Percentiles rank a stretch among this genome's conserved stretches.
Evolutionary conservation across 768 basidiomycete species (phyloP).

Genomic region (Tricholoma terreum): DNA sequence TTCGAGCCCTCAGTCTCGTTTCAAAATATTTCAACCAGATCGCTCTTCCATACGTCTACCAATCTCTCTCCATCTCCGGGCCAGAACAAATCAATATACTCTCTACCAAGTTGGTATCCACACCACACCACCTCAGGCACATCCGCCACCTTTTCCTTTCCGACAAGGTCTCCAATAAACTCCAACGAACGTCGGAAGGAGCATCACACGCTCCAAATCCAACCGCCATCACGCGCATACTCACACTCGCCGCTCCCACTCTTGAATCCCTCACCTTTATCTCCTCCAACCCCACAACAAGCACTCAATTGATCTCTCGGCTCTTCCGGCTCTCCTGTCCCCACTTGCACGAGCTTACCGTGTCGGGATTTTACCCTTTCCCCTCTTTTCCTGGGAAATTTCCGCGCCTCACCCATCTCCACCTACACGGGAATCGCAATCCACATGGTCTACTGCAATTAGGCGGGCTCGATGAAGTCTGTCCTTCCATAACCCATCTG

Average conservation of each 20-base stretch:
- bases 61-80: constrained; percentile 34
- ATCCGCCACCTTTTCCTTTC: constrained; percentile 44
- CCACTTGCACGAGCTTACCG: constrained; percentile 35
- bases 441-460: constrained; percentile 44
- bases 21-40: constrained; percentile 40
- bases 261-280: constrained; percentile 41
- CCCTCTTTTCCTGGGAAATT: constrained; percentile 33
- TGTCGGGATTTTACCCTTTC: constrained; percentile 51
- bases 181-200: constrained; percentile 10
- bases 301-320: constrained; percentile 38
- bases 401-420: constrained; percentile 40
- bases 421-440: constrained; percentile 48
- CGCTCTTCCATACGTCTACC: constrained; percentile 37
- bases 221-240: constrained; percentile 28
- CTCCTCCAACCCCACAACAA: constrained; percentile 28
- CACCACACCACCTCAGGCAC: constrained; percentile 34
- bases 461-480: constrained; percentile 35
- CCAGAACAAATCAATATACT: constrained; percentile 24
- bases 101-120: constrained; percentile 26
- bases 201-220: constrained; percentile 6
- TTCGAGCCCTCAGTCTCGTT: constrained; percentile 34
- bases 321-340: constrained; percentile 44
- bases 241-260: constrained; percentile 37
- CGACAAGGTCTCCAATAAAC: constrained; percentile 18
- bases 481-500: constrained; percentile 37